These are phyloP conservation scores for Colletotrichum ledebouriae DNA, from an alignment of 2,329 filamentous ascomycete species.

Conservation along the genomic window DNA sequence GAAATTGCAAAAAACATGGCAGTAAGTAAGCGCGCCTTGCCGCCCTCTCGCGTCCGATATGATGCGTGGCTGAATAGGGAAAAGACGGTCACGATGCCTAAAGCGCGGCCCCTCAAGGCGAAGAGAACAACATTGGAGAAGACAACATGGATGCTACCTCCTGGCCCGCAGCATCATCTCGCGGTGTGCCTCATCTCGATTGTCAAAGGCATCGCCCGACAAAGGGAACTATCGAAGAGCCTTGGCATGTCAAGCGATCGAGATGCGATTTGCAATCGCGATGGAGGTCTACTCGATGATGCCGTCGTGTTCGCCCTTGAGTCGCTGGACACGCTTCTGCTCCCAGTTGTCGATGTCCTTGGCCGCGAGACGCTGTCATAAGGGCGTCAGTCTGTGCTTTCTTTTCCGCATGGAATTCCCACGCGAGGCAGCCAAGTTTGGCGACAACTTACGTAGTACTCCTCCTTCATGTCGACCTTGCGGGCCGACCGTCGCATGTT, in stretches of 20 bases:
- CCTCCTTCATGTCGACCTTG: conserved; percentile 84
- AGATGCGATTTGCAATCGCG: conserved; percentile 18
- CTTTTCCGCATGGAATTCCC: conserved; percentile 45
- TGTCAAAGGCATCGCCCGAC: not conserved
- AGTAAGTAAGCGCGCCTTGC: conserved; percentile 20
- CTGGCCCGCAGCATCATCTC: not conserved
- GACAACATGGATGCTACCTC: conserved; percentile 6
- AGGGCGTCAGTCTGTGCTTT: conserved; percentile 22
- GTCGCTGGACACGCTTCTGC: conserved; percentile 91
- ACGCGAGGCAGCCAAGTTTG: not conserved
- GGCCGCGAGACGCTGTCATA: conserved; percentile 80
- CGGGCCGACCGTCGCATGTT: conserved; percentile 79
- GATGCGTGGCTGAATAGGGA: not conserved
- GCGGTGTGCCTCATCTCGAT: conserved; percentile 26
- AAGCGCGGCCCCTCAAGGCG: not conserved
- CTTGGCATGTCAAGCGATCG: conserved; percentile 9
- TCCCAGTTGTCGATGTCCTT: conserved; percentile 98
- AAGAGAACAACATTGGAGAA: conserved; percentile 10
- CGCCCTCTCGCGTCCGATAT: conserved; percentile 9
- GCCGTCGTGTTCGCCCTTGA: conserved; percentile 92
- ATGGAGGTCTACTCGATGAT: conserved; percentile 64
- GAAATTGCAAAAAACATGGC: conserved; percentile 31
- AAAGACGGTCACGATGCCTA: not conserved
- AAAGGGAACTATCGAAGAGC: not conserved
- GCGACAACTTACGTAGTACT: conserved; percentile 80